Percentiles rank a stretch among this genome's conserved stretches.
phyloP scores from a whole-genome alignment of 176 grass and related monocot species.

The Musa beccarii region DNA sequence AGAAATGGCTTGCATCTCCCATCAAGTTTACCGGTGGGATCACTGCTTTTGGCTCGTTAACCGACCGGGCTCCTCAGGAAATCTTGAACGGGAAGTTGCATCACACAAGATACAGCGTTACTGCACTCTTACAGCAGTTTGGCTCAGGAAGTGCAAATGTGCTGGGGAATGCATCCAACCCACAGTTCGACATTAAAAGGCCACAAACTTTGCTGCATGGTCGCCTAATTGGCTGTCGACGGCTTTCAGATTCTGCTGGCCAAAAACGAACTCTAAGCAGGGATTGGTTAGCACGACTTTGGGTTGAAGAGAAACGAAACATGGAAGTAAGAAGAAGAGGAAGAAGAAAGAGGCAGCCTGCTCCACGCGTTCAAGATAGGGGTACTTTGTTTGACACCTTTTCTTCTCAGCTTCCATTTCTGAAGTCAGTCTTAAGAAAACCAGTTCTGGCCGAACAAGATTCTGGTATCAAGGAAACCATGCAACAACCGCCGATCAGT shows the following conservation, averaged over 20 bases:
- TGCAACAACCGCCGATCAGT: slow-evolving; percentile 12
- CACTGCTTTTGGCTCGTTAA: not conserved
- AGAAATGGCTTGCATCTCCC: not conserved
- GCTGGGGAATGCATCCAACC: not conserved
- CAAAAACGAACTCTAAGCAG: not conserved
- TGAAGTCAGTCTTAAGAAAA: slow-evolving; percentile 5
- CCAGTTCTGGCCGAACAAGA: not conserved
- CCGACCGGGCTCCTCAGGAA: not conserved
- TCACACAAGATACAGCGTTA: not conserved
- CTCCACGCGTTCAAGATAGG: not conserved
- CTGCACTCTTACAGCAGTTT: not conserved
- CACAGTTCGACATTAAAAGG: not conserved
- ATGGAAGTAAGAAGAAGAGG: not conserved
- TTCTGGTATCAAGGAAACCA: not conserved
- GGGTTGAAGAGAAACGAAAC: slow-evolving; percentile 5
- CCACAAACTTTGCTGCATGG: not conserved
- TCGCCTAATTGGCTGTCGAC: not conserved
- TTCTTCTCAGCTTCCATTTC: slow-evolving; percentile 2
- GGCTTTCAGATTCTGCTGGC: slow-evolving; percentile 1
- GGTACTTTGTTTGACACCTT: not conserved
- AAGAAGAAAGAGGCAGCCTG: not conserved
- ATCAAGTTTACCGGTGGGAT: not conserved
- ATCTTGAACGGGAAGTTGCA: not conserved
- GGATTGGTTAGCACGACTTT: slow-evolving; percentile 20
- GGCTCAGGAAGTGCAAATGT: not conserved